A percentile compares a stretch with the other conserved stretches of the same genome.
Evolutionary conservation across 345 rosid species (phyloP).

Genomic region (Euclidium syriacum): DNA sequence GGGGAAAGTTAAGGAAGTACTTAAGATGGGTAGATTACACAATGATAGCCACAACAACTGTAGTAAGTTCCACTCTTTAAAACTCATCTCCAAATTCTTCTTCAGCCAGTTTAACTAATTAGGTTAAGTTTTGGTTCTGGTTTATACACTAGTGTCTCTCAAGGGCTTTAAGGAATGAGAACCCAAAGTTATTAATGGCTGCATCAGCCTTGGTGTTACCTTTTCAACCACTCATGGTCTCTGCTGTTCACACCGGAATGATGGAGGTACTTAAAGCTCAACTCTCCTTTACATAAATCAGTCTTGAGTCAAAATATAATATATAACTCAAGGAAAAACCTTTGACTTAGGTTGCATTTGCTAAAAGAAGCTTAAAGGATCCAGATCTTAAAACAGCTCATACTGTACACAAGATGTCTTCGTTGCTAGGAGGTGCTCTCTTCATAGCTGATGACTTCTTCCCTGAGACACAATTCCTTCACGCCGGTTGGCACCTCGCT

Average conservation of each 20-base stretch:
- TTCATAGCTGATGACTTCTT: conserved; percentile 89
- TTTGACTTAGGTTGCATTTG: conserved; percentile 63
- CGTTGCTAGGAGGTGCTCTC: conserved; percentile 70
- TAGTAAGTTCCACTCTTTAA: conserved; percentile 41
- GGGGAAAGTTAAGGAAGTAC: conserved; percentile 70
- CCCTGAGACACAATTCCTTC: conserved; percentile 69
- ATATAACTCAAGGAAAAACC: not conserved
- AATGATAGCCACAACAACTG: conserved; percentile 83
- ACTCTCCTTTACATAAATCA: not conserved
- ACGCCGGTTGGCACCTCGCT: conserved; percentile 97
- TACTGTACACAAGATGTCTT: conserved; percentile 81
- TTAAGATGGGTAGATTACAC: conserved; percentile 91
- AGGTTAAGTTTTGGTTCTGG: not conserved
- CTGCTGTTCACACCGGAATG: conserved; percentile 90
- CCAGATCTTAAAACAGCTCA: conserved; percentile 76
- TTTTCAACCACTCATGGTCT: conserved; percentile 90
- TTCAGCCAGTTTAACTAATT: not conserved
- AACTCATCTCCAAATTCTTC: not conserved
- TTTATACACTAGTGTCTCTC: conserved; percentile 75
- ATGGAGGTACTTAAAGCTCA: conserved; percentile 63
- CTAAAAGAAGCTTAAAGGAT: conserved; percentile 66
- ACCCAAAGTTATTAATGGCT: conserved; percentile 92
- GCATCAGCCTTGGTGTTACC: conserved; percentile 84
- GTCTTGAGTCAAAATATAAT: not conserved
- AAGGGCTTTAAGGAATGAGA: conserved; percentile 75